These are phyloP conservation scores for Deinandra increscens DNA, from an alignment of 129 eudicot species.

Conservation along the genomic window DNA sequence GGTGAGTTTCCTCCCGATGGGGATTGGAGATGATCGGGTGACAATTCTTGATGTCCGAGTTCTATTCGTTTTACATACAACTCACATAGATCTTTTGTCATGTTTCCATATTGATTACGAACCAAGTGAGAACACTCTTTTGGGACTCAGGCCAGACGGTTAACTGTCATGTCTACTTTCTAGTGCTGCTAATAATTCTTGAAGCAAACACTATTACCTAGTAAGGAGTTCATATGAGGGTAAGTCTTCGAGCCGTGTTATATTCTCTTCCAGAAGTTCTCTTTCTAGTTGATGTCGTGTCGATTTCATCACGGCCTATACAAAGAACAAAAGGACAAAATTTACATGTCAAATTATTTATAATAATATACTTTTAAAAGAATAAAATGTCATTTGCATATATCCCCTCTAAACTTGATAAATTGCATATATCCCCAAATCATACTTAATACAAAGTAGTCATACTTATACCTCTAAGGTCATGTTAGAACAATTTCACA, in stretches of 20 bases:
- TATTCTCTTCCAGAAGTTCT: conserved; percentile 74
- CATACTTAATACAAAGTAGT: no score
- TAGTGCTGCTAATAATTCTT: conserved; percentile 16
- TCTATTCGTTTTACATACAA: conserved; percentile 20
- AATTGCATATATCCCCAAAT: no score
- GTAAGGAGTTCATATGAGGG: conserved; percentile 79
- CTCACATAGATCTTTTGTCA: conserved; percentile 24
- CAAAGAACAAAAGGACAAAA: neutral
- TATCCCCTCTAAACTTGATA: no score
- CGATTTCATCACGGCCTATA: conserved; percentile 93
- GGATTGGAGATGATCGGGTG: no score
- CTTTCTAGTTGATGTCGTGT: conserved; percentile 90
- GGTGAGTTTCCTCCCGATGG: no score
- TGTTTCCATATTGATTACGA: conserved; percentile 4
- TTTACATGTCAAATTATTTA: neutral
- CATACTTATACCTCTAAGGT: no score
- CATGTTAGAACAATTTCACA: no score
- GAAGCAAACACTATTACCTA: conserved; percentile 36
- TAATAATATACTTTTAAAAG: neutral
- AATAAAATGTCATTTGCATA: no score
- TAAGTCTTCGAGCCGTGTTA: conserved; percentile 74
- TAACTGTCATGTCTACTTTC: conserved; percentile 1
- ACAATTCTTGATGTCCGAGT: no score
- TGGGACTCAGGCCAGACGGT: neutral
- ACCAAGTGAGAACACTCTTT: neutral